These are phyloP conservation scores for Stellera chamaejasme DNA, from an alignment of 345 rosid species.

Conservation along the genomic window DNA sequence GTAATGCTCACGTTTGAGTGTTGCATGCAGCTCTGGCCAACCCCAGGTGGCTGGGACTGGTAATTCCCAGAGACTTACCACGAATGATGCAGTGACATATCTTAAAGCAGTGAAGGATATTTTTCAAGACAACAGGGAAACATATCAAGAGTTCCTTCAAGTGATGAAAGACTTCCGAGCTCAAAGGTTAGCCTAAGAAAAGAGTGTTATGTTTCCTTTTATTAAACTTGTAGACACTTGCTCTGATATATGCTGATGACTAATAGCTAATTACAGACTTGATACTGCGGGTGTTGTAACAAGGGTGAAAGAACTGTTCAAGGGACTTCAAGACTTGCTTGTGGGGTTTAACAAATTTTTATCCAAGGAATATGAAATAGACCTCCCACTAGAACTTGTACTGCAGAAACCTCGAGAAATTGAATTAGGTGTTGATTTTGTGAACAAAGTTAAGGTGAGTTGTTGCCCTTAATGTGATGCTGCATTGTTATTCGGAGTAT, in stretches of 20 bases:
- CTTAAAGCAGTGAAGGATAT: slow-evolving; percentile 89
- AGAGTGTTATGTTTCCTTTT: not conserved
- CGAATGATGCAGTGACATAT: slow-evolving; percentile 87
- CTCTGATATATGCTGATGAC: slow-evolving; percentile 10
- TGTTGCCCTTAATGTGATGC: not conserved
- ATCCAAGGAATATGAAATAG: slow-evolving; percentile 63
- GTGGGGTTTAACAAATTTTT: slow-evolving; percentile 95
- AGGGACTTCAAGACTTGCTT: slow-evolving; percentile 77
- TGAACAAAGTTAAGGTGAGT: slow-evolving; percentile 83
- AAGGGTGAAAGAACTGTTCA: slow-evolving; percentile 88
- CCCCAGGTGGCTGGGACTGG: slow-evolving; percentile 48
- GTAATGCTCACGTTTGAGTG: slow-evolving; percentile 12
- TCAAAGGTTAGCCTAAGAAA: slow-evolving; percentile 46
- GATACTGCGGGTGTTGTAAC: slow-evolving; percentile 90
- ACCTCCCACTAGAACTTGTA: slow-evolving; percentile 54
- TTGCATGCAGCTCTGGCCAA: slow-evolving; percentile 55
- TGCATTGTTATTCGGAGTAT: slow-evolving; percentile 1
- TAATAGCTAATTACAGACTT: slow-evolving; percentile 36
- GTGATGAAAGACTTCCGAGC: slow-evolving; percentile 98
- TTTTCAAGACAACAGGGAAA: slow-evolving; percentile 77
- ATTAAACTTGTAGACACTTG: slow-evolving; percentile 1
- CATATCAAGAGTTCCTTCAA: slow-evolving; percentile 88
- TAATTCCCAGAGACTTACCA: slow-evolving; percentile 64
- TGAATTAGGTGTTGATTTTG: slow-evolving; percentile 92
- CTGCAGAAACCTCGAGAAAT: slow-evolving; percentile 91